phyloP scores from a whole-genome alignment of 257 asterid species.

The Anisodus acutangulus region DNA sequence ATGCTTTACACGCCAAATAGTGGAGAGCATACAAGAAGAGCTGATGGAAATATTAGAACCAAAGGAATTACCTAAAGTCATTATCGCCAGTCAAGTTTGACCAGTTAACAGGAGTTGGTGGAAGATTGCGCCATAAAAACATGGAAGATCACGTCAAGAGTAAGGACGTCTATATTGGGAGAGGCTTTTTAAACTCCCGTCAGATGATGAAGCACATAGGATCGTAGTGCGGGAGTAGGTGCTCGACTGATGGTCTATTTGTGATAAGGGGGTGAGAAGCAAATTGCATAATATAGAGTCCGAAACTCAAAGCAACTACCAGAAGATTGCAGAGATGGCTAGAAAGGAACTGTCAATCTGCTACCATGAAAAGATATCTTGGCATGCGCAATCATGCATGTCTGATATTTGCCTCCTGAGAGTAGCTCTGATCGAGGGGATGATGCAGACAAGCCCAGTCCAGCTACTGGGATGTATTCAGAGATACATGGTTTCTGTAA shows the following conservation, averaged over 20 bases:
- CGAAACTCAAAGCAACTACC: neutral
- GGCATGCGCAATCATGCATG: neutral
- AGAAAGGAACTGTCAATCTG: neutral
- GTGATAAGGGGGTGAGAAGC: neutral
- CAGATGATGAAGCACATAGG: conserved; percentile 8
- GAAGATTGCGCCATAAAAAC: neutral
- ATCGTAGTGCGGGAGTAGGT: neutral
- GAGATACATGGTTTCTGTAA: neutral
- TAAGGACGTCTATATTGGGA: neutral
- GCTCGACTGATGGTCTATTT: neutral
- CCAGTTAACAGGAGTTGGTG: neutral
- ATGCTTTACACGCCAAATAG: neutral
- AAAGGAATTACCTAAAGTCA: neutral
- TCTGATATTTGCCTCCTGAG: neutral
- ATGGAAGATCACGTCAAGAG: neutral
- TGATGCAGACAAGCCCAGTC: neutral
- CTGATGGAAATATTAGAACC: neutral
- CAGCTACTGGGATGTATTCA: neutral
- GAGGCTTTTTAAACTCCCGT: neutral
- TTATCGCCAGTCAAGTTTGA: neutral
- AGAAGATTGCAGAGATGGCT: neutral
- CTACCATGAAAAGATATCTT: neutral
- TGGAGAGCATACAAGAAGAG: neutral
- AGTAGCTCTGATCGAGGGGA: neutral
- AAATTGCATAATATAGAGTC: neutral